Conservation (phyloP, 139 green algal species). For the Bryopsis sp. region DNA sequence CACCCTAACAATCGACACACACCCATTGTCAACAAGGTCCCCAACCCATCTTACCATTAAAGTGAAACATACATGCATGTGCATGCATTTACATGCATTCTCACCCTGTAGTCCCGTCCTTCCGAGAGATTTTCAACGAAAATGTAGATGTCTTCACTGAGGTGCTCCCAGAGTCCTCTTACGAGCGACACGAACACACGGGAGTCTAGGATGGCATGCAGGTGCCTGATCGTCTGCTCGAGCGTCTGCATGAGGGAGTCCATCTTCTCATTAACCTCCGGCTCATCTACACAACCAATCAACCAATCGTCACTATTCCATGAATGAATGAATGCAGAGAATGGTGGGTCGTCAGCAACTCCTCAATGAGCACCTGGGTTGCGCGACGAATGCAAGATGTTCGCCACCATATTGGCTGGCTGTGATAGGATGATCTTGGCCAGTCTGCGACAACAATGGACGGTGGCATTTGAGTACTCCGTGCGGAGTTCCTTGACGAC, state of each 20-base stretch:
- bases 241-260: neutral
- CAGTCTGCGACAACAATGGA: constrained; percentile 31
- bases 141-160: constrained; percentile 39
- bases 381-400: neutral
- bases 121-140: constrained; percentile 48
- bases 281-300: too few relatives aligned
- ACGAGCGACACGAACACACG: constrained; percentile 40
- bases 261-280: neutral
- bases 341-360: too few relatives aligned
- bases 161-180: constrained; percentile 45
- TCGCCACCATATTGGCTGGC: neutral
- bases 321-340: too few relatives aligned
- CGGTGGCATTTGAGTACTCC: constrained; percentile 35
- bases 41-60: neutral
- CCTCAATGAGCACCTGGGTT: neutral
- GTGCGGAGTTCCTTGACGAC: constrained; percentile 50
- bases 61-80: too few relatives aligned
- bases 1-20: constrained; percentile 31
- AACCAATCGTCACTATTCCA: too few relatives aligned
- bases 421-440: constrained; percentile 20
- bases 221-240: neutral
- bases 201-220: constrained; percentile 32
- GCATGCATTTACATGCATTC: too few relatives aligned
- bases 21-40: neutral
- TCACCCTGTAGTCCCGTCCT: neutral